Conservation (phyloP, 768 basidiomycete genomes). For the Kwoniella bestiolae region DNA sequence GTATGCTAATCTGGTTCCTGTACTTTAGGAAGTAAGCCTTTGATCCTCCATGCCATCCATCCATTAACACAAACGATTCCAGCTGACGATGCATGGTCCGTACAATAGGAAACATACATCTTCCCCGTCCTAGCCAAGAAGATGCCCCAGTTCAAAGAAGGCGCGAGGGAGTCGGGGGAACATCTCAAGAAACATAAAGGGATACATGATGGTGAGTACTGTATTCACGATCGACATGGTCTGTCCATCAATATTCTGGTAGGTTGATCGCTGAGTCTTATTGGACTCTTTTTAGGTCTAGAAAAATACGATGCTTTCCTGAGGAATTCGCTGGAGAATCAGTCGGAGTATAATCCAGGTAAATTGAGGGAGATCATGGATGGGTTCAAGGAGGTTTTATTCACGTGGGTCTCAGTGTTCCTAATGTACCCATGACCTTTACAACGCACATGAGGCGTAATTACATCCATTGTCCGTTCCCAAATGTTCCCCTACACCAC, state of each 20-base stretch:
- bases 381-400: slow-evolving; percentile 52
- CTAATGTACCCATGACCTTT: too few relatives aligned
- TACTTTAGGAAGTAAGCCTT: slow-evolving; percentile 11
- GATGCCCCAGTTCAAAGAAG: slow-evolving; percentile 58
- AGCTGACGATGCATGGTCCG: background rate
- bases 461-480: too few relatives aligned
- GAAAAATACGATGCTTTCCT: slow-evolving; percentile 50
- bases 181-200: slow-evolving; percentile 55
- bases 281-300: slow-evolving; percentile 31
- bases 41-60: background rate
- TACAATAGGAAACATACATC: slow-evolving; percentile 57
- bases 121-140: slow-evolving; percentile 56
- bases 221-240: background rate
- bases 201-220: slow-evolving; percentile 55
- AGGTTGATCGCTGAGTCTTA: background rate
- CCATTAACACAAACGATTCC: too few relatives aligned
- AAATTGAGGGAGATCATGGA: slow-evolving; percentile 49
- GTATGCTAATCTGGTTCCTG: background rate
- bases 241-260: background rate
- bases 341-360: slow-evolving; percentile 44
- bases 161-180: slow-evolving; percentile 53
- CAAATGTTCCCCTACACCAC: too few relatives aligned
- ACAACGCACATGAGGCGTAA: too few relatives aligned
- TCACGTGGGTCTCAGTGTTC: slow-evolving; percentile 32
- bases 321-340: slow-evolving; percentile 34